Percentiles rank a stretch among this genome's conserved stretches.
Conservation (phyloP, 1,139 yeast genomes). For the Yamadazyma taylorii region DNA sequence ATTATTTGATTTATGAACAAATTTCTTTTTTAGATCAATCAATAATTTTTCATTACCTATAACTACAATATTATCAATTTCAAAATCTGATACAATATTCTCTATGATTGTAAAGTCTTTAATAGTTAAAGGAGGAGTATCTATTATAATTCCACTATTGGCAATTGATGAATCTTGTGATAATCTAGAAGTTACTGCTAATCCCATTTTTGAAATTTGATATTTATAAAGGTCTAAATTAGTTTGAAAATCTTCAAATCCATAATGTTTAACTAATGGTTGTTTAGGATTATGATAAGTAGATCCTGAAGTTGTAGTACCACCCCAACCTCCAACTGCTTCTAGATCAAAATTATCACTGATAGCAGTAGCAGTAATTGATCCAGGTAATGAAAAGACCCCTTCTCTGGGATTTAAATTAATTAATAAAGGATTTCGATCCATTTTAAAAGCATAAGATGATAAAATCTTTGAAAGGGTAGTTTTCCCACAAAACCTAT, state of each 20-base stretch:
- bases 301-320: slow-evolving; percentile 79
- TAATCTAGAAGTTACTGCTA: slow-evolving; percentile 56
- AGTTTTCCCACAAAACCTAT: slow-evolving; percentile 74
- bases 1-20: slow-evolving; percentile 46
- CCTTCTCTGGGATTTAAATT: slow-evolving; percentile 83
- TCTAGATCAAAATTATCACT: slow-evolving; percentile 82
- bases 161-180: slow-evolving; percentile 54
- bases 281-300: slow-evolving; percentile 80
- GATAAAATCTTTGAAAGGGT: slow-evolving; percentile 65
- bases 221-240: slow-evolving; percentile 63
- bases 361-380: slow-evolving; percentile 79
- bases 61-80: slow-evolving; percentile 55
- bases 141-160: slow-evolving; percentile 68
- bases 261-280: slow-evolving; percentile 80
- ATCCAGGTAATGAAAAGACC: slow-evolving; percentile 80
- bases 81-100: slow-evolving; percentile 61
- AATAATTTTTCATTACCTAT: slow-evolving; percentile 65
- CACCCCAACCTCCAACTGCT: slow-evolving; percentile 73
- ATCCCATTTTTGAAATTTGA: slow-evolving; percentile 57
- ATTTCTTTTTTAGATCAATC: slow-evolving; percentile 61
- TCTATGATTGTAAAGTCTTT: slow-evolving; percentile 56
- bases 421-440: slow-evolving; percentile 64
- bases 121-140: slow-evolving; percentile 68
- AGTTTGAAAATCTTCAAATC: slow-evolving; percentile 59
- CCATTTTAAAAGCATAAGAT: slow-evolving; percentile 76